Conservation (phyloP, 345 rosid species). For the Trapa bicornis region DNA sequence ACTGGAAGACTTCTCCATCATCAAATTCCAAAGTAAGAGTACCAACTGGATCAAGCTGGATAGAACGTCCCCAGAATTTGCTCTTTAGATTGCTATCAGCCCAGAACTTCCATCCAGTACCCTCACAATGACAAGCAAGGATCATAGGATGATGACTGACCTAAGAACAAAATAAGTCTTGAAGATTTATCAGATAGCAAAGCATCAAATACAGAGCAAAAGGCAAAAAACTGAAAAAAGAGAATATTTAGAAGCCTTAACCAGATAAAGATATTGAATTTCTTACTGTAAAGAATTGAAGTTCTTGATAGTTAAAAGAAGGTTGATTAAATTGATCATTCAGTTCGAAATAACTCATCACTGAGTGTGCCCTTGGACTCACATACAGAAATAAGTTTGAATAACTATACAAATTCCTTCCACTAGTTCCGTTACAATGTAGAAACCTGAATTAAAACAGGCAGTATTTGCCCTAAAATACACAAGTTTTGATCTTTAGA, state of each 20-base stretch:
- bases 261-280: no score
- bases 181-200: not conserved
- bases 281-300: no score
- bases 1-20: constrained; percentile 82
- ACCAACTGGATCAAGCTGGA: constrained; percentile 96
- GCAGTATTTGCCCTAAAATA: not conserved
- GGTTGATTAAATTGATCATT: not conserved
- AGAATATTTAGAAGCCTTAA: not conserved
- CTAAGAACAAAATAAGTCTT: constrained; percentile 21
- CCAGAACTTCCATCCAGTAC: constrained; percentile 98
- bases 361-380: not conserved
- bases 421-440: not conserved
- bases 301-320: not conserved
- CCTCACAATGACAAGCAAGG: constrained; percentile 96
- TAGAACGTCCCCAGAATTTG: constrained; percentile 99
- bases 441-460: not conserved
- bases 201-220: not conserved
- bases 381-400: not conserved
- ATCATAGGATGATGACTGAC: constrained; percentile 99
- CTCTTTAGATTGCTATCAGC: constrained; percentile 95
- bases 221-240: not conserved
- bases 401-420: not conserved
- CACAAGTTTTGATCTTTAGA: no score
- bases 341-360: no score
- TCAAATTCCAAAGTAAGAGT: constrained; percentile 80